Conservation (phyloP, 139 green algal species). For the Penium margaritaceum region DNA sequence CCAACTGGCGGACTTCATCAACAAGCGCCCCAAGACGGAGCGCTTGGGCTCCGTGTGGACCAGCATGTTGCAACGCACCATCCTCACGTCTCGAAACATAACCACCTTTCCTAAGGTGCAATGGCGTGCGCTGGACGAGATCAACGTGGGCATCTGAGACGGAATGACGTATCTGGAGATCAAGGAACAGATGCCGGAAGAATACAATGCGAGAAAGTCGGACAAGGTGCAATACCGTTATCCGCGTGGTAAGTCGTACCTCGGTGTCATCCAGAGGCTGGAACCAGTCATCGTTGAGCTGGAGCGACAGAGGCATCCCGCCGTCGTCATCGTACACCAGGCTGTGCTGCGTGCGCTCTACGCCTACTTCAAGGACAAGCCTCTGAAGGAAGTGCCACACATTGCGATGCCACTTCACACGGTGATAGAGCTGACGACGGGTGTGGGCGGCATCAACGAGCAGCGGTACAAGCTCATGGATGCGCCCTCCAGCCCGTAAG, state of each 20-base stretch:
- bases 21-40: slow-evolving; percentile 18
- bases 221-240: slow-evolving; percentile 51
- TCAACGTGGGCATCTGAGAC: slow-evolving; percentile 54
- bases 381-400: slow-evolving; percentile 34
- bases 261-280: slow-evolving; percentile 52
- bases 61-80: slow-evolving; percentile 81
- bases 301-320: slow-evolving; percentile 30
- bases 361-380: slow-evolving; percentile 52
- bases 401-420: too few relatives aligned
- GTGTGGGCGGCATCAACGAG: too few relatives aligned
- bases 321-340: slow-evolving; percentile 52
- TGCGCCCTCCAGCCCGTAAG: too few relatives aligned
- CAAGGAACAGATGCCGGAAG: slow-evolving; percentile 43
- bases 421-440: too few relatives aligned
- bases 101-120: slow-evolving; percentile 67
- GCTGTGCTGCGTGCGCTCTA: slow-evolving; percentile 50
- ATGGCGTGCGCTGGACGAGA: slow-evolving; percentile 51
- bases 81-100: slow-evolving; percentile 76
- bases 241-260: slow-evolving; percentile 53
- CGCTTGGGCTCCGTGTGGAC: slow-evolving; percentile 69
- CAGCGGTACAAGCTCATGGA: too few relatives aligned
- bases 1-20: slow-evolving; percentile 33
- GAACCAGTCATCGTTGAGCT: slow-evolving; percentile 50
- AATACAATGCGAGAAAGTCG: slow-evolving; percentile 40
- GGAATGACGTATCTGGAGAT: slow-evolving; percentile 58